phyloP scores from a whole-genome alignment of 176 grass and related monocot genomes.

The Urochloa ruziziensis region DNA sequence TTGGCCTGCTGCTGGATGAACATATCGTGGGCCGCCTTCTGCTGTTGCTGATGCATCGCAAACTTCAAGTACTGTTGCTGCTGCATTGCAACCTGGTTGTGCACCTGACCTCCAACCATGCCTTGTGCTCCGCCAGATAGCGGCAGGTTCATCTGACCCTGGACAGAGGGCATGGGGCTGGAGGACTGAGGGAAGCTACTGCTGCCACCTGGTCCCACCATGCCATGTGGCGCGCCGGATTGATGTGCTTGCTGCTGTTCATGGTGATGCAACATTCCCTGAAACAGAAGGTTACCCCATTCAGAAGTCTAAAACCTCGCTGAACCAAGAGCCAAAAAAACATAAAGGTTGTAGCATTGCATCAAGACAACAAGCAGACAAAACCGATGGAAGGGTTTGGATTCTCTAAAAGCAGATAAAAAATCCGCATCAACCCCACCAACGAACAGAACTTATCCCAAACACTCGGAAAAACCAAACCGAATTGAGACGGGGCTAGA shows the following conservation, averaged over 20 bases:
- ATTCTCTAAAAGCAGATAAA: too few relatives aligned
- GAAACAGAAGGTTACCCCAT: neutral
- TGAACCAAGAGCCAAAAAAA: neutral
- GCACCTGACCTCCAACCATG: conserved; percentile 35
- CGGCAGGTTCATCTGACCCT: conserved; percentile 44
- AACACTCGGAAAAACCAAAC: too few relatives aligned
- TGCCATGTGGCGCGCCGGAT: conserved; percentile 38
- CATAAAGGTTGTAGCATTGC: neutral
- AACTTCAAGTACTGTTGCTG: conserved; percentile 80
- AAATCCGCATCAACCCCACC: too few relatives aligned
- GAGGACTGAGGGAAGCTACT: conserved; percentile 45
- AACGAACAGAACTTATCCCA: too few relatives aligned
- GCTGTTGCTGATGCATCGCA: conserved; percentile 63
- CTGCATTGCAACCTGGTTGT: conserved; percentile 55
- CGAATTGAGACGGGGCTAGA: too few relatives aligned
- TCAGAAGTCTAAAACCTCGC: conserved; percentile 1
- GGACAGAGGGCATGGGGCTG: conserved; percentile 31
- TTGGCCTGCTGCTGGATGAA: conserved; percentile 70
- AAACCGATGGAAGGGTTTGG: too few relatives aligned
- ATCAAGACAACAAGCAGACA: neutral
- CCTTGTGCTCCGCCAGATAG: conserved; percentile 35
- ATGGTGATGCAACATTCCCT: conserved; percentile 63
- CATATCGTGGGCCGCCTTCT: conserved; percentile 70
- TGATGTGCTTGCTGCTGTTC: conserved; percentile 54
- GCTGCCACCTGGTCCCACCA: conserved; percentile 42